Evolutionary conservation across 2,329 filamentous ascomycete species (phyloP).

Genomic region (Alternaria brassicicola): DNA sequence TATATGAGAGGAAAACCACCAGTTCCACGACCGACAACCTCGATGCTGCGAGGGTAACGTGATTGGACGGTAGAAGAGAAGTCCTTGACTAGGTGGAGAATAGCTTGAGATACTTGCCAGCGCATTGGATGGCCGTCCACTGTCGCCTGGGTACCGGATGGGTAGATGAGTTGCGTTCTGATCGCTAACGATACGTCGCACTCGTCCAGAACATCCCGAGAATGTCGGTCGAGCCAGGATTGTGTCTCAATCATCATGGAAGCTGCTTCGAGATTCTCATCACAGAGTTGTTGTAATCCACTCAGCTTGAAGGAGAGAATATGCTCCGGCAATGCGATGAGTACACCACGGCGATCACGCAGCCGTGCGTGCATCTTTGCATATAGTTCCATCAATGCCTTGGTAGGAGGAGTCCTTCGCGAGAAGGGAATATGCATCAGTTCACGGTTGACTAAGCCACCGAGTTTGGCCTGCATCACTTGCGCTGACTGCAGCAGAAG

Average conservation of each 20-base stretch:
- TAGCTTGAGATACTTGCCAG: conserved; percentile 47
- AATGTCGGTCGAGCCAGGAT: conserved; percentile 55
- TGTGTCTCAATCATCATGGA: conserved; percentile 59
- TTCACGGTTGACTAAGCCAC: conserved; percentile 60
- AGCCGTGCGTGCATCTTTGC: conserved; percentile 52
- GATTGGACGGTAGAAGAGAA: conserved; percentile 45
- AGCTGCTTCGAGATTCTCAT: conserved; percentile 53
- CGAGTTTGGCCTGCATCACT: conserved; percentile 61
- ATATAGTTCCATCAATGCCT: conserved; percentile 42
- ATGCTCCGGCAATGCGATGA: conserved; percentile 68
- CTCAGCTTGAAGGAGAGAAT: conserved; percentile 69
- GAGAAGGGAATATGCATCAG: conserved; percentile 66
- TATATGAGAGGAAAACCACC: conserved; percentile 61
- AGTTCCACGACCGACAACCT: conserved; percentile 51
- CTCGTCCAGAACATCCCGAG: conserved; percentile 70
- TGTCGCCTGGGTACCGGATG: conserved; percentile 49
- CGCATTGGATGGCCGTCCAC: conserved; percentile 51
- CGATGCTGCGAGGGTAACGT: conserved; percentile 55
- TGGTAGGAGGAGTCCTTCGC: conserved; percentile 52
- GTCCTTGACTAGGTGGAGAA: conserved; percentile 41
- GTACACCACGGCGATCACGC: conserved; percentile 55
- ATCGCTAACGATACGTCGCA: conserved; percentile 55
- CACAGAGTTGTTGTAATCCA: conserved; percentile 62
- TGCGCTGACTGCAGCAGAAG: conserved; percentile 65
- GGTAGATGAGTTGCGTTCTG: conserved; percentile 53